Evolutionary conservation across 2,329 filamentous ascomycete genomes (phyloP).

Genomic region (Xylaria sp.): DNA sequence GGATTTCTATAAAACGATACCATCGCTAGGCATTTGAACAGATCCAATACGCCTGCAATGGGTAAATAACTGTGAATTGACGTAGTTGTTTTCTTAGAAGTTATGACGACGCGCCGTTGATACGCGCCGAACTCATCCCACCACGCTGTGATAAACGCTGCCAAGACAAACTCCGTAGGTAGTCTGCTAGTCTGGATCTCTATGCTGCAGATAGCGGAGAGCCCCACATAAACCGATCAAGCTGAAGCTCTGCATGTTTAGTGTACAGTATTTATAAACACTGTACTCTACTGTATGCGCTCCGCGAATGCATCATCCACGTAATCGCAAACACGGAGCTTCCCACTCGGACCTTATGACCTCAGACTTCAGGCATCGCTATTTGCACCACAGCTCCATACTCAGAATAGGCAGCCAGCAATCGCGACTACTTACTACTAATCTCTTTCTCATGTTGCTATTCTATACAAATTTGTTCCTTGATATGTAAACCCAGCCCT

Average conservation of each 20-base stretch:
- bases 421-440: not conserved
- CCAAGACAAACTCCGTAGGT: too few species aligned
- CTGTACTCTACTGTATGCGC: not conserved
- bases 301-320: slow-evolving; percentile 17
- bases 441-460: not conserved
- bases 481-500: slow-evolving; percentile 40
- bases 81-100: slow-evolving; percentile 12
- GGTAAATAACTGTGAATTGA: not conserved
- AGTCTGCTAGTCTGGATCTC: not conserved
- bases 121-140: slow-evolving; percentile 34
- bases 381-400: not conserved
- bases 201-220: not conserved
- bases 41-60: not conserved
- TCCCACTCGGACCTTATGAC: slow-evolving; percentile 16
- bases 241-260: not conserved
- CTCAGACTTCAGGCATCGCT: slow-evolving; percentile 18
- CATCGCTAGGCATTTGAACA: slow-evolving; percentile 15
- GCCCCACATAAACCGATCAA: not conserved
- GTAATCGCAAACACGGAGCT: slow-evolving; percentile 31
- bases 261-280: not conserved
- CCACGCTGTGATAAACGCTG: not conserved
- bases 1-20: not conserved
- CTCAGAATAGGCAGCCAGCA: slow-evolving; percentile 21
- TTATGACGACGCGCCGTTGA: slow-evolving; percentile 36
- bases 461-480: not conserved